Evolutionary conservation across 768 basidiomycete species (phyloP).

Genomic region (Russula foetens): DNA sequence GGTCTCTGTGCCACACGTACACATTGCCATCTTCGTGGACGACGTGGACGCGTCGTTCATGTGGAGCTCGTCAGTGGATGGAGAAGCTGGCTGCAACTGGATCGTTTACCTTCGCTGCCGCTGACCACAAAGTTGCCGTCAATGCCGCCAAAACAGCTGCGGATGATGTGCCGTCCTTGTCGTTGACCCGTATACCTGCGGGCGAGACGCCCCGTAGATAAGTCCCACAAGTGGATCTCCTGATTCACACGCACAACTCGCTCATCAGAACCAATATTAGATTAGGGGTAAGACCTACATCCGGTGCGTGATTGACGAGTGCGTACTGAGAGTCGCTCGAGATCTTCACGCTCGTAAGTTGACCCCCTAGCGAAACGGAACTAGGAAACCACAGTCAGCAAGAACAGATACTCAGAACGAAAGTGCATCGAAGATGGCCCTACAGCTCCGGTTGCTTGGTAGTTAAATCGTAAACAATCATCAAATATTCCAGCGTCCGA

Average conservation of each 20-base stretch:
- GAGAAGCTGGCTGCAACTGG: background rate
- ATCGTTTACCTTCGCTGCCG: constrained; percentile 82
- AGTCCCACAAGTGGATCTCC: constrained; percentile 88
- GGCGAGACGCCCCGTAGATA: constrained; percentile 57
- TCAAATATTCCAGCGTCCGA: constrained; percentile 43
- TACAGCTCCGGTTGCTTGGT: constrained; percentile 64
- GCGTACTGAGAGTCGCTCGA: constrained; percentile 83
- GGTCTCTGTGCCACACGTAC: constrained; percentile 92
- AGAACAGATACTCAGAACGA: constrained; percentile 11
- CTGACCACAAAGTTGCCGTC: constrained; percentile 85
- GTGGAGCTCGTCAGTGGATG: background rate
- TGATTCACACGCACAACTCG: constrained; percentile 28
- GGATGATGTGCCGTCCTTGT: constrained; percentile 78
- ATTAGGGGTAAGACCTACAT: constrained; percentile 43
- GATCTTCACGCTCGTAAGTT: constrained; percentile 82
- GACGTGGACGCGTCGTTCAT: constrained; percentile 11
- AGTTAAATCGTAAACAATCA: constrained; percentile 70
- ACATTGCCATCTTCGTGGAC: constrained; percentile 69
- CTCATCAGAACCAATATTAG: constrained; percentile 5
- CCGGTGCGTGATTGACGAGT: constrained; percentile 79
- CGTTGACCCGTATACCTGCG: constrained; percentile 83
- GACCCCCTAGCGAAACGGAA: constrained; percentile 60
- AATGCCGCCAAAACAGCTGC: constrained; percentile 89
- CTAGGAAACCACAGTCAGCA: constrained; percentile 31
- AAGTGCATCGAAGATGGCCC: constrained; percentile 26